phyloP scores from a whole-genome alignment of 768 basidiomycete species.

The Boletales sp. region DNA sequence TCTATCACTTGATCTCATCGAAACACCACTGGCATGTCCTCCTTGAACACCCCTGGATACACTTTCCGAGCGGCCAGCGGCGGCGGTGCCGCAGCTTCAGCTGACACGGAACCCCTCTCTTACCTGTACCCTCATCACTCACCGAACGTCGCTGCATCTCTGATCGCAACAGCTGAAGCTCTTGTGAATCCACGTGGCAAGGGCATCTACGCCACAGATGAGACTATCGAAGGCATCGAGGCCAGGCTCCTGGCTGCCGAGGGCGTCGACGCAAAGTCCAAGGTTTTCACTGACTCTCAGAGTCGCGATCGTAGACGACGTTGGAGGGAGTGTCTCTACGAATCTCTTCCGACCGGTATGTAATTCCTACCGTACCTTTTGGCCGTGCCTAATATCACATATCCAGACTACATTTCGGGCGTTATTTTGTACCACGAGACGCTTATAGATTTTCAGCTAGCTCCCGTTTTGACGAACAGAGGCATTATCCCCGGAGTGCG shows the following conservation, averaged over 20 bases:
- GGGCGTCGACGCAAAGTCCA: conserved; percentile 19
- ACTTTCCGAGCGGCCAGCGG: conserved; percentile 26
- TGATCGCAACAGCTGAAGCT: conserved; percentile 42
- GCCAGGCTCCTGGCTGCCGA: conserved; percentile 36
- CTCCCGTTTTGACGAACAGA: conserved; percentile 38
- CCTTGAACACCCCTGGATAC: conserved; percentile 28
- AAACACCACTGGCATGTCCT: conserved; percentile 8
- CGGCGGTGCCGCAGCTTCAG: not conserved
- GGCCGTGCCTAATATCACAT: not conserved
- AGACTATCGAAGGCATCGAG: conserved; percentile 43
- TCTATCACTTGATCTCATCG: conserved; percentile 1
- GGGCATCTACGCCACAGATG: conserved; percentile 54
- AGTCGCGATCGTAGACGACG: conserved; percentile 37
- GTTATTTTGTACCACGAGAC: conserved; percentile 50
- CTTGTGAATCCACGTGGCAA: conserved; percentile 47
- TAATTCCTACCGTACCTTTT: not conserved
- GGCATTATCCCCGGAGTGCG: conserved; percentile 50
- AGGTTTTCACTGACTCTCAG: conserved; percentile 33
- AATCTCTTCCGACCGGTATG: conserved; percentile 39
- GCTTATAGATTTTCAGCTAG: conserved; percentile 48
- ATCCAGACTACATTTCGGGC: conserved; percentile 46
- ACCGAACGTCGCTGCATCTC: conserved; percentile 37
- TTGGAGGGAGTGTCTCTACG: conserved; percentile 45
- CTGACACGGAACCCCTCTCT: conserved; percentile 15
- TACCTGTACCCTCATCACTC: conserved; percentile 41